Conservation (phyloP, 106 monocot genomes). For the Dendrobium catenatum region DNA sequence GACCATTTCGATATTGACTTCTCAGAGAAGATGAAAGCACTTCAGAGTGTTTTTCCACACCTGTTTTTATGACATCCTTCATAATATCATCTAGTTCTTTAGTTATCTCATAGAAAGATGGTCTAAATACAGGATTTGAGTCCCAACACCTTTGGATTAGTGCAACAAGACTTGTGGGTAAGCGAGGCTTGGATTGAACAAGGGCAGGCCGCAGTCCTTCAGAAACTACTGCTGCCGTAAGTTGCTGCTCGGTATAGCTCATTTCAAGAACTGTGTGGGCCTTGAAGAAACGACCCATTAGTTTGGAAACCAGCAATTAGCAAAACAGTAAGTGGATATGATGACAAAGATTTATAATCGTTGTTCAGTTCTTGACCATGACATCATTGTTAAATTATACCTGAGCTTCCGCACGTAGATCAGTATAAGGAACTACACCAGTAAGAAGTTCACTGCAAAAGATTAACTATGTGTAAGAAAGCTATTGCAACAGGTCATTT, state of each 20-base stretch:
- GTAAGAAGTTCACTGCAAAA: slow-evolving; percentile 91
- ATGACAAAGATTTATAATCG: not conserved
- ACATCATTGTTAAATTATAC: slow-evolving; percentile 21
- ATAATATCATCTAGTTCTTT: slow-evolving; percentile 38
- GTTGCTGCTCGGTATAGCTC: slow-evolving; percentile 94
- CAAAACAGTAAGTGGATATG: not conserved
- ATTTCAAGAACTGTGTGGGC: slow-evolving; percentile 99
- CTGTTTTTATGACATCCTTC: slow-evolving; percentile 15
- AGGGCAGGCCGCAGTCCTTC: slow-evolving; percentile 71
- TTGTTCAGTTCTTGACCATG: not conserved
- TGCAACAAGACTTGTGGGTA: slow-evolving; percentile 38
- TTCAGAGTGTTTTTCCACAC: not conserved
- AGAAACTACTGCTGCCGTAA: slow-evolving; percentile 75
- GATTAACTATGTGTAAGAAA: not conserved
- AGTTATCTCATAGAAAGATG: slow-evolving; percentile 65
- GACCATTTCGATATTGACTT: slow-evolving; percentile 8
- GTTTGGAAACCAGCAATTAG: not conserved
- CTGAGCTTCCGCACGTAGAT: slow-evolving; percentile 90
- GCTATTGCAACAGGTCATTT: not conserved
- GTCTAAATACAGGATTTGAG: slow-evolving; percentile 52
- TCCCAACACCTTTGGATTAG: slow-evolving; percentile 81
- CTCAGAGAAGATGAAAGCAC: slow-evolving; percentile 9
- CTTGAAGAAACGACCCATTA: slow-evolving; percentile 23
- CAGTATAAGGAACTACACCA: slow-evolving; percentile 97
- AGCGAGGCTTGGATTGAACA: slow-evolving; percentile 34